Conservation (phyloP, 106 monocot species). For the Triglochin maritima region DNA sequence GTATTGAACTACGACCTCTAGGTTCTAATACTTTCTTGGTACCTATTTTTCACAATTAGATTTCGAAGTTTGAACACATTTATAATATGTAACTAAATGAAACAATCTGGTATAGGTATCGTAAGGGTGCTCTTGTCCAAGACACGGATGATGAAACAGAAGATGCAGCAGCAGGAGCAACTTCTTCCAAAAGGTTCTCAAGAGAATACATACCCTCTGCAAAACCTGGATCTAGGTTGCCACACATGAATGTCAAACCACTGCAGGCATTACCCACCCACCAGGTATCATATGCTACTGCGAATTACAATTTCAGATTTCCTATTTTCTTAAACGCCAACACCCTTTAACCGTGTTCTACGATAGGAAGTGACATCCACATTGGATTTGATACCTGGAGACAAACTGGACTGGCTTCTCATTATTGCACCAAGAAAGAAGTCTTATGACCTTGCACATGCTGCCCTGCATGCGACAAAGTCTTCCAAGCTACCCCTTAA, state of each 20-base stretch:
- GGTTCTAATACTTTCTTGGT: no score
- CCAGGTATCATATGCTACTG: conserved; percentile 32
- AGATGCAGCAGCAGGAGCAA: conserved; percentile 10
- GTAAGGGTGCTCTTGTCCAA: conserved; percentile 55
- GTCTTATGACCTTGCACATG: conserved; percentile 65
- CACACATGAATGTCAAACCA: conserved; percentile 66
- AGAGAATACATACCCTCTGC: conserved; percentile 51
- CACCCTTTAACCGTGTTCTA: neutral
- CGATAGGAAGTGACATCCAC: conserved; percentile 59
- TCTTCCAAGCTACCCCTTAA: conserved; percentile 32
- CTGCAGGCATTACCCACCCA: conserved; percentile 19
- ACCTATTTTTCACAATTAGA: no score
- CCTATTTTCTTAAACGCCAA: neutral
- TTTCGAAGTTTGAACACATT: no score
- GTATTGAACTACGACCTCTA: no score
- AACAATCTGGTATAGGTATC: conserved; percentile 24
- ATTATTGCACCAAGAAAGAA: conserved; percentile 67
- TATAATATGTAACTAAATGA: no score
- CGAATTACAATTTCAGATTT: neutral
- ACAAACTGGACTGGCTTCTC: conserved; percentile 78
- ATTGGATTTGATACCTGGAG: conserved; percentile 66
- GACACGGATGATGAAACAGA: conserved; percentile 12
- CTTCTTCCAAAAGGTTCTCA: conserved; percentile 15
- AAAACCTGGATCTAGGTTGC: conserved; percentile 70
- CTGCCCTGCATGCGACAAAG: conserved; percentile 34